These are phyloP conservation scores for Chaetomium fimeti DNA, from an alignment of 495 filamentous ascomycete species.

Conservation along the genomic window DNA sequence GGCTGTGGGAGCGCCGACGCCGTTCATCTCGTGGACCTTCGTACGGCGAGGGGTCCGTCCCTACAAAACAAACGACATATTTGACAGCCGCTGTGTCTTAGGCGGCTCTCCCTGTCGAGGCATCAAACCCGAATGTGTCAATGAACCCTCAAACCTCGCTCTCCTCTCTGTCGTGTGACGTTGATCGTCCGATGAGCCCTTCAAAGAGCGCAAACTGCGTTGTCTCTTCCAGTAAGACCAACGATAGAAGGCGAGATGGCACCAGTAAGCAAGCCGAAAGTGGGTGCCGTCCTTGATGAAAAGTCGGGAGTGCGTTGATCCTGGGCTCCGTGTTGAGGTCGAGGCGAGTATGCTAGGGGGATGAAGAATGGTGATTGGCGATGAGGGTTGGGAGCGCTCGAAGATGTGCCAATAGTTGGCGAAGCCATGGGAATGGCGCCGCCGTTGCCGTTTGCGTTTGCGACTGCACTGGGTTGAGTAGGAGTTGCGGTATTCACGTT, in stretches of 20 bases:
- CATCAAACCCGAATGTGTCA: no score
- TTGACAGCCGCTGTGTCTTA: background rate
- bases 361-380: background rate
- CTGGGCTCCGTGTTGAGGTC: background rate
- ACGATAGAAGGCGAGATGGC: no score
- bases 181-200: background rate
- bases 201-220: background rate
- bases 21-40: no score
- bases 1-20: no score
- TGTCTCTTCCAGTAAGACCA: background rate
- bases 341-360: background rate
- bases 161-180: no score
- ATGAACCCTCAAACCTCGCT: no score
- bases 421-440: background rate
- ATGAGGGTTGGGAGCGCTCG: background rate
- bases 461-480: background rate
- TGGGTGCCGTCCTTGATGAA: background rate
- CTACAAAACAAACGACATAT: background rate
- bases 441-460: background rate
- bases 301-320: background rate
- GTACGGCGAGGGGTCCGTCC: no score
- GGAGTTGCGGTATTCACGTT: background rate
- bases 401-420: background rate
- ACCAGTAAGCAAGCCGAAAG: background rate
- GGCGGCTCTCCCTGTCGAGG: no score